Evolutionary conservation across 2,329 filamentous ascomycete genomes (phyloP), one percentile per base, ranked within the genome.

Genomic region (Tolypocladium album): DNA sequence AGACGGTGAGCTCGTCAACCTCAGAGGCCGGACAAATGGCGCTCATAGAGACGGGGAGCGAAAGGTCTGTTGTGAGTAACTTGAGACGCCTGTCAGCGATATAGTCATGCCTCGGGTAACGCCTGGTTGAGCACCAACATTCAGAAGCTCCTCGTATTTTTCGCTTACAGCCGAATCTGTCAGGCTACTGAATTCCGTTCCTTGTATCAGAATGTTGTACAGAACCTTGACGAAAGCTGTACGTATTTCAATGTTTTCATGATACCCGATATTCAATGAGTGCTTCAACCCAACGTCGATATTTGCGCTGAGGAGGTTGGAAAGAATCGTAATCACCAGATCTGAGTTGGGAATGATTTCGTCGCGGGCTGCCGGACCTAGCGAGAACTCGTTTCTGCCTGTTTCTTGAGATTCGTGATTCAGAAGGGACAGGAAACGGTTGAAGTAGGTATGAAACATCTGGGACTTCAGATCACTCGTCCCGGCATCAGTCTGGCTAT

Each of bases 391-490:
- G 22, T 65, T 58, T 58, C 63, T 64, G 17, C 61, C 64, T 22
- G 67, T 59, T 45, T 85, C 82, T 9, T 74, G 66, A 0, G 78
- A 71, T 59, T 87, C 84, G 57, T 83, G 77, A 62, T 86, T 86
- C 36, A 89, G 75, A 5, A 89, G 74, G 0, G 84, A 87, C 24
- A 89, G 74, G 66, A 89, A 88, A 9, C 85, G 78, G 63, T 87
- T 88, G 72, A 89, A 88, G 69, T 89, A 89, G 8, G 82, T 84
- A 62, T 87, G 84, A 67, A 89, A 89, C 81, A 88, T 85, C 66
- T 88, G 83, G 0, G 84, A 86, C 68, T 88, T 88, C 58, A 86
- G 78, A 69, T 88, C 86, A 64, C 84, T 87, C 58, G 83, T 85
- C 53, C 85, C 83, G 1, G 83, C 85, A 71, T 89, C 86, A 15